Conservation (phyloP, 371 early-diverging fungal species). For the Mucor mucedo region DNA sequence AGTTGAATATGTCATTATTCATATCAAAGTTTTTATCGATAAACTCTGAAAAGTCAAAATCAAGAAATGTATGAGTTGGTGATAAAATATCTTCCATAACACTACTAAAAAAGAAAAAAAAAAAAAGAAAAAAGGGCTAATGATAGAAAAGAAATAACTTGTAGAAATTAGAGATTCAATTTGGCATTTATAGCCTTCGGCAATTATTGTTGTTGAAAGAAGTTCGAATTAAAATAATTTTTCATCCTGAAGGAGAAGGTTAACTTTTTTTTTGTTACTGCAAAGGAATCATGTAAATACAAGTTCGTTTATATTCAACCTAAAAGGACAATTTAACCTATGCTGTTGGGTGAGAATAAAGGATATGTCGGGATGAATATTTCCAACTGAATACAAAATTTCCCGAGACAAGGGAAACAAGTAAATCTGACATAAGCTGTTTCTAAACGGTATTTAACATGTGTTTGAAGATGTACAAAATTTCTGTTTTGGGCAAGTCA, state of each 20-base stretch:
- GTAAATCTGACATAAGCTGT: neutral
- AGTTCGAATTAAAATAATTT: no score
- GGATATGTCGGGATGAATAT: no score
- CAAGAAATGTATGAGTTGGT: conserved; percentile 22
- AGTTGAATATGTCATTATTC: conserved; percentile 11
- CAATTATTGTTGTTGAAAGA: neutral
- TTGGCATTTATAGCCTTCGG: conserved; percentile 2
- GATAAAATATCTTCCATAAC: conserved; percentile 15
- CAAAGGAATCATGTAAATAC: no score
- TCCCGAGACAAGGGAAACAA: neutral
- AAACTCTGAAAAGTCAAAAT: conserved; percentile 27
- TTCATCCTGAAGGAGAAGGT: neutral
- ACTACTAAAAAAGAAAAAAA: neutral
- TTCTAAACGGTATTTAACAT: neutral
- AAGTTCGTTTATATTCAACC: no score
- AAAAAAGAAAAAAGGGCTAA: neutral
- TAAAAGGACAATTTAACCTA: no score
- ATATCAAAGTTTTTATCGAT: conserved; percentile 26
- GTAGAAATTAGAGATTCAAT: neutral
- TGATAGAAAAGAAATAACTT: conserved; percentile 1
- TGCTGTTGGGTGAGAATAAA: no score
- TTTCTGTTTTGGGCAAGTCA: neutral
- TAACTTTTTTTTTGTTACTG: no score
- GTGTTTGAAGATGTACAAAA: conserved; percentile 1
- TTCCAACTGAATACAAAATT: neutral